Conservation (phyloP, 2,329 filamentous ascomycete genomes). For the Periconia sp. region DNA sequence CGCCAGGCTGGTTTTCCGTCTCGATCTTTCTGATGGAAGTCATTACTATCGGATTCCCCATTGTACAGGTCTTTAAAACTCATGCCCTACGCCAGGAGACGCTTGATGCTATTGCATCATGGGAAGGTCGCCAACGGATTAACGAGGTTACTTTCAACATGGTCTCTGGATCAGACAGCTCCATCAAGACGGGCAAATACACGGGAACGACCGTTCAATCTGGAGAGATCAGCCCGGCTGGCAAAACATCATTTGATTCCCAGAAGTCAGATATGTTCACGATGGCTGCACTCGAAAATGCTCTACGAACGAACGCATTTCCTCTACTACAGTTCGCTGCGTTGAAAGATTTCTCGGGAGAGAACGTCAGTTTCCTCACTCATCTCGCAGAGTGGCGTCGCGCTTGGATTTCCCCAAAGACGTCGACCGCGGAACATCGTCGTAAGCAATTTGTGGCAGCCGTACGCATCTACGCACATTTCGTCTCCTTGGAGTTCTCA, state of each 20-base stretch:
- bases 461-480: conserved; percentile 39
- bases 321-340: conserved; percentile 42
- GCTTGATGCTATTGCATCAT: conserved; percentile 38
- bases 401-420: conserved; percentile 33
- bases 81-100: conserved; percentile 39
- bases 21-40: conserved; percentile 42
- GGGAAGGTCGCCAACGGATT: conserved; percentile 36
- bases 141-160: conserved; percentile 9
- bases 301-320: conserved; percentile 34
- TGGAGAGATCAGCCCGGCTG: conserved; percentile 9
- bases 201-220: conserved; percentile 22
- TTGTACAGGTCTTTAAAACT: conserved; percentile 33
- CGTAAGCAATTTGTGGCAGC: conserved; percentile 36
- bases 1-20: conserved; percentile 38
- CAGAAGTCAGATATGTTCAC: conserved; percentile 39
- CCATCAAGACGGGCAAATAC: conserved; percentile 20
- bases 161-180: conserved; percentile 7
- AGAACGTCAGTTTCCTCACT: conserved; percentile 44
- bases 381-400: conserved; percentile 40
- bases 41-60: conserved; percentile 37
- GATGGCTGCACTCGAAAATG: conserved; percentile 41
- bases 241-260: conserved; percentile 31
- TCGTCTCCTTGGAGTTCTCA: conserved; percentile 40
- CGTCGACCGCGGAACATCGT: conserved; percentile 26
- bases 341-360: conserved; percentile 42